Conservation (phyloP, 352 stramenopile genomes). For the Peronosclerospora sorghi region DNA sequence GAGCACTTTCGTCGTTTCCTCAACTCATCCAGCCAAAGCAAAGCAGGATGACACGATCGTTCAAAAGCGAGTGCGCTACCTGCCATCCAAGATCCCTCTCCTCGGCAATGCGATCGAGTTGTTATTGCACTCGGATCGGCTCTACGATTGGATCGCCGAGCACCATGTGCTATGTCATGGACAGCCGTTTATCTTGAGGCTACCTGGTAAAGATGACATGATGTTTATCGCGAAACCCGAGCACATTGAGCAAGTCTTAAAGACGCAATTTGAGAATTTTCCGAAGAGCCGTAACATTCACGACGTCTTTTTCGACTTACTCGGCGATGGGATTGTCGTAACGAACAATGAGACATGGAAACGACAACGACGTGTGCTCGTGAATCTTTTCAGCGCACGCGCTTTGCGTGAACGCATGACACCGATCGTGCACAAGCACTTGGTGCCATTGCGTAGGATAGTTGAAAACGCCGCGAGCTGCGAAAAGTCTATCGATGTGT, state of each 20-base stretch:
- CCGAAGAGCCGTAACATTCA: slow-evolving; percentile 37
- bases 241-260: slow-evolving; percentile 25
- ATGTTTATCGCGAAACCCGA: slow-evolving; percentile 25
- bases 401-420: slow-evolving; percentile 26
- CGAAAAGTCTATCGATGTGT: slow-evolving; percentile 16
- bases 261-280: slow-evolving; percentile 48
- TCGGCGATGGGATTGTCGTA: slow-evolving; percentile 48
- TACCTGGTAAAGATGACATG: slow-evolving; percentile 23
- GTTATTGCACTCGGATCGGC: slow-evolving; percentile 20
- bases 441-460: slow-evolving; percentile 16
- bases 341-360: slow-evolving; percentile 42
- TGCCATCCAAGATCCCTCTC: slow-evolving; percentile 22
- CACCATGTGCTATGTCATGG: slow-evolving; percentile 15
- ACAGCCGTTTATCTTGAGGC: slow-evolving; percentile 24
- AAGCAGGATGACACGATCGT: slow-evolving; percentile 2
- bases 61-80: slow-evolving; percentile 16
- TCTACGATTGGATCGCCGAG: slow-evolving; percentile 46
- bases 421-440: slow-evolving; percentile 21
- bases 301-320: slow-evolving; percentile 32
- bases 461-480: slow-evolving; percentile 14
- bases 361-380: slow-evolving; percentile 26
- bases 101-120: slow-evolving; percentile 30
- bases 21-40: not conserved
- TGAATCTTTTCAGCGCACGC: slow-evolving; percentile 26
- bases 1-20: not conserved